Evolutionary conservation across 2,329 filamentous ascomycete genomes (phyloP).

Genomic region (Pseudovirgaria hyperparasitica): DNA sequence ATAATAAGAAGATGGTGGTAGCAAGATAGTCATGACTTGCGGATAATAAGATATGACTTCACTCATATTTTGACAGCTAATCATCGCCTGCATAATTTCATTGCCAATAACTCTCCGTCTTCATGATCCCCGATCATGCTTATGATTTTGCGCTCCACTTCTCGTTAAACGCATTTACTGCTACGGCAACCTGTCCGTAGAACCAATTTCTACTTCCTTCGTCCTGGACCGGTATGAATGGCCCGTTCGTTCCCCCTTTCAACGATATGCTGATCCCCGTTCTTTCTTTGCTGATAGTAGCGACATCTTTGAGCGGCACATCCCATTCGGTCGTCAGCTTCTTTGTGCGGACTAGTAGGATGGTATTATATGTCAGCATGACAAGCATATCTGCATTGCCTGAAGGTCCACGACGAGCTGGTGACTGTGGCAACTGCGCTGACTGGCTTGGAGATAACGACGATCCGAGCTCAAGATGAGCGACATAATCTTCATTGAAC

Average conservation of each 20-base stretch:
- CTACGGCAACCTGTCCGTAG: slow-evolving; percentile 52
- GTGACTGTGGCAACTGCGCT: too few species aligned
- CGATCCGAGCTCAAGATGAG: slow-evolving; percentile 86
- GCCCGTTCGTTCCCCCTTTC: slow-evolving; percentile 83
- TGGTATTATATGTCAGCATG: slow-evolving; percentile 47
- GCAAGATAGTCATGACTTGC: too few species aligned
- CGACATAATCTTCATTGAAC: slow-evolving; percentile 96
- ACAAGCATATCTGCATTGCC: slow-evolving; percentile 82
- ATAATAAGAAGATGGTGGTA: slow-evolving; percentile 1
- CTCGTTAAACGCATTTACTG: slow-evolving; percentile 56
- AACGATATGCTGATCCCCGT: slow-evolving; percentile 84
- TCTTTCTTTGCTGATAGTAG: slow-evolving; percentile 93
- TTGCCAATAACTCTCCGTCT: too few species aligned
- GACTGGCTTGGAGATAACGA: too few species aligned
- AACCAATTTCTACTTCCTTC: slow-evolving; percentile 61
- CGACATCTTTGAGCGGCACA: slow-evolving; percentile 85
- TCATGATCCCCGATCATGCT: too few species aligned
- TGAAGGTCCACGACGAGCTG: too few species aligned
- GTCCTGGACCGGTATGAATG: slow-evolving; percentile 87
- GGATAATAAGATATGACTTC: too few species aligned
- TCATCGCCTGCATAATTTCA: too few species aligned
- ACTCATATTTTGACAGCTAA: too few species aligned
- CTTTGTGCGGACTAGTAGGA: slow-evolving; percentile 81
- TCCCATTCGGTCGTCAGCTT: slow-evolving; percentile 89
- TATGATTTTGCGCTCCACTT: slow-evolving; percentile 53